phyloP scores from a whole-genome alignment of 2,329 filamentous ascomycete species.

The Aureobasidium sp. region DNA sequence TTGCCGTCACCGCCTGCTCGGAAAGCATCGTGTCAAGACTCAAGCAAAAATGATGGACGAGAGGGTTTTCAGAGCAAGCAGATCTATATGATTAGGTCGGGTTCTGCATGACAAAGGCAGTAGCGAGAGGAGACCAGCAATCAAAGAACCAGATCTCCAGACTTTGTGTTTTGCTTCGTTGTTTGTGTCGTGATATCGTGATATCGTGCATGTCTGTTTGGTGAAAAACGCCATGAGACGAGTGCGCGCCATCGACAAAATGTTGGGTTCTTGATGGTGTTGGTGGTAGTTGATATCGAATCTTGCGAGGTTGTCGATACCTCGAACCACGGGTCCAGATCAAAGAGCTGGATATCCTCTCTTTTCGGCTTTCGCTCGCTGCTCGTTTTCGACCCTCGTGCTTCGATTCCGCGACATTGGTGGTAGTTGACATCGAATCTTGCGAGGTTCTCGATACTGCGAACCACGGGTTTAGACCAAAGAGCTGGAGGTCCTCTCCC shows the following conservation, averaged over 20 bases:
- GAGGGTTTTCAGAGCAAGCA: background rate
- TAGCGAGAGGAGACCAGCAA: background rate
- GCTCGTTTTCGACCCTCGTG: background rate
- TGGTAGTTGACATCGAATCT: too few species aligned
- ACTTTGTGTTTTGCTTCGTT: background rate
- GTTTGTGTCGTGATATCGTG: background rate
- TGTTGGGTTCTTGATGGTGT: background rate
- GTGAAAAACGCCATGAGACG: background rate
- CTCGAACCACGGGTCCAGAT: background rate
- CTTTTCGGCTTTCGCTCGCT: background rate
- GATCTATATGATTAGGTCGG: background rate
- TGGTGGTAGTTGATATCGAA: background rate
- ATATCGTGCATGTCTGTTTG: background rate
- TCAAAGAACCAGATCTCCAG: background rate
- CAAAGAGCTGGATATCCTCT: background rate
- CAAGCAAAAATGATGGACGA: too few species aligned
- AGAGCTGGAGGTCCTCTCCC: too few species aligned
- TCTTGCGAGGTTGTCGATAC: background rate
- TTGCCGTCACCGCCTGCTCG: too few species aligned
- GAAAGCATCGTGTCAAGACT: background rate
- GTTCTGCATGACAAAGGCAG: background rate
- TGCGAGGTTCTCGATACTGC: too few species aligned
- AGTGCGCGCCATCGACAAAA: background rate
- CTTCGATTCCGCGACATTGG: background rate
- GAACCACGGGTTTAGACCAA: too few species aligned